Evolutionary conservation across 345 rosid species (phyloP).

Genomic region (Firmiana major): DNA sequence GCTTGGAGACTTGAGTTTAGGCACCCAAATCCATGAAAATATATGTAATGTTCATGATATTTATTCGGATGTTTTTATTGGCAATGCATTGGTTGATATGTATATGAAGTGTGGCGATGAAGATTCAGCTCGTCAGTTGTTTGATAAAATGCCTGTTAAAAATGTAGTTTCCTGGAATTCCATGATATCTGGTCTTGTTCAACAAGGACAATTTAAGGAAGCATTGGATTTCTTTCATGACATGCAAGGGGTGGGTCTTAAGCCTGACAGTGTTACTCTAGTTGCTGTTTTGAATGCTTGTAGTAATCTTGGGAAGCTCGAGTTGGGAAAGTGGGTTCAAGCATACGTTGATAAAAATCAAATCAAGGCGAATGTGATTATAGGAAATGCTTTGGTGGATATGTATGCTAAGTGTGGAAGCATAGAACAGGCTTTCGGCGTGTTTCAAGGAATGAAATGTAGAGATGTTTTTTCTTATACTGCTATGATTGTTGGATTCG

Average conservation of each 20-base stretch:
- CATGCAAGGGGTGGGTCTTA: conserved; percentile 37
- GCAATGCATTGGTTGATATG: conserved; percentile 49
- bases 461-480: conserved; percentile 49
- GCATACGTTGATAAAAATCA: conserved; percentile 33
- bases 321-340: conserved; percentile 53
- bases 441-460: conserved; percentile 35
- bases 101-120: conserved; percentile 40
- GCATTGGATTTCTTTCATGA: conserved; percentile 30
- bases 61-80: conserved; percentile 42
- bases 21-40: conserved; percentile 32
- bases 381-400: conserved; percentile 50
- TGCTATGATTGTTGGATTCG: conserved; percentile 47
- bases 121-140: conserved; percentile 27
- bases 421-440: conserved; percentile 32
- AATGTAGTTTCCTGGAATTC: conserved; percentile 56
- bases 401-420: conserved; percentile 64
- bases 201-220: conserved; percentile 42
- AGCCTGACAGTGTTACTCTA: conserved; percentile 36
- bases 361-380: conserved; percentile 34
- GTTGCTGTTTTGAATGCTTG: conserved; percentile 44
- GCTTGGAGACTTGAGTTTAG: conserved; percentile 44
- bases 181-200: conserved; percentile 46
- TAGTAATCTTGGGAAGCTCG: conserved; percentile 44
- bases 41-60: conserved; percentile 21
- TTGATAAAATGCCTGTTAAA: conserved; percentile 38